Percentiles rank a stretch among this genome's conserved stretches.
These are phyloP conservation scores for Populus davidiana DNA, from an alignment of 345 rosid genomes.

Conservation along the genomic window DNA sequence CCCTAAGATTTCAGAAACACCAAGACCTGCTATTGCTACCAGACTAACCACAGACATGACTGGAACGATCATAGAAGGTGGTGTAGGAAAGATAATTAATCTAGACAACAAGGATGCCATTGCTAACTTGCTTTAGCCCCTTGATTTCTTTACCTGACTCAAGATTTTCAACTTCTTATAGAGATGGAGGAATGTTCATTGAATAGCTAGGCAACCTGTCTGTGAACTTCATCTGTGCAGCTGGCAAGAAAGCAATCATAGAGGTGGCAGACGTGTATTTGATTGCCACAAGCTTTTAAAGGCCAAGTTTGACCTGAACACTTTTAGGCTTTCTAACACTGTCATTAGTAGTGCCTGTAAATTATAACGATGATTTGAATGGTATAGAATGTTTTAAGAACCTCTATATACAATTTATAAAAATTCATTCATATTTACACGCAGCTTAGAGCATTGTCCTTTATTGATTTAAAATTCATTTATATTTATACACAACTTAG, in stretches of 20 bases:
- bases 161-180: background rate
- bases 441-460: no score
- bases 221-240: background rate
- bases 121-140: background rate
- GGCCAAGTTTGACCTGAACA: no score
- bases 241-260: background rate
- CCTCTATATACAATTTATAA: no score
- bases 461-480: no score
- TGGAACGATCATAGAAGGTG: background rate
- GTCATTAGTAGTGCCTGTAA: no score
- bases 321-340: no score
- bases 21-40: background rate
- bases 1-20: background rate
- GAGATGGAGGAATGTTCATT: background rate
- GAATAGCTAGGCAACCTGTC: background rate
- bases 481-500: no score
- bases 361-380: no score
- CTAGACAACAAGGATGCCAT: background rate
- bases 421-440: no score
- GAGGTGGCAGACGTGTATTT: background rate
- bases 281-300: no score
- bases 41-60: conserved; percentile 7
- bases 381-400: no score
- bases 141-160: background rate
- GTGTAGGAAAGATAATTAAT: background rate